Percentiles rank a stretch among this genome's conserved stretches.
Evolutionary conservation across 106 monocot species (phyloP).

Genomic region (Dactylorhiza incarnata): DNA sequence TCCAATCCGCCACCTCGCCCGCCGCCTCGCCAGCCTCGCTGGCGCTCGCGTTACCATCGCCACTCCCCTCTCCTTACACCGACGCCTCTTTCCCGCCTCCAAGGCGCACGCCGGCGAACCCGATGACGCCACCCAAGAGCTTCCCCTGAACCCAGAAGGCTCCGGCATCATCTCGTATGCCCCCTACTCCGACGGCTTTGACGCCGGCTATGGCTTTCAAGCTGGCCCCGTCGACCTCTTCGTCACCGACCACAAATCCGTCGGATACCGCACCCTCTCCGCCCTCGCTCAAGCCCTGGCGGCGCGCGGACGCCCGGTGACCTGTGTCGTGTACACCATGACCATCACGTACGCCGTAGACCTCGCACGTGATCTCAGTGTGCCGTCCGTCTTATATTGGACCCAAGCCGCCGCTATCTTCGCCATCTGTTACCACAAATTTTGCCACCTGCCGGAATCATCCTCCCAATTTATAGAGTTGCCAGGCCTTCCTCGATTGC

Average conservation of each 20-base stretch:
- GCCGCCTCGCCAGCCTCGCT: slow-evolving; percentile 27
- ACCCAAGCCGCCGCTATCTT: slow-evolving; percentile 63
- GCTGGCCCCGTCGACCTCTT: neutral
- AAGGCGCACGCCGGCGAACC: neutral
- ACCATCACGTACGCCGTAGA: slow-evolving; percentile 42
- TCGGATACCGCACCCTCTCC: slow-evolving; percentile 16
- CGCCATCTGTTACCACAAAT: slow-evolving; percentile 52
- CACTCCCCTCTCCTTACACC: slow-evolving; percentile 39
- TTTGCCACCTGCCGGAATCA: slow-evolving; percentile 15
- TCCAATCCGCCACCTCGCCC: slow-evolving; percentile 41
- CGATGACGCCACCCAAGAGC: neutral
- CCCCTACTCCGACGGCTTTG: slow-evolving; percentile 61
- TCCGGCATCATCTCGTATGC: slow-evolving; percentile 28
- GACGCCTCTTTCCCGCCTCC: slow-evolving; percentile 39
- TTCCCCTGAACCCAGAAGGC: neutral
- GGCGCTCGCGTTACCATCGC: slow-evolving; percentile 55
- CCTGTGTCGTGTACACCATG: slow-evolving; percentile 37
- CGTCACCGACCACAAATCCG: slow-evolving; percentile 4
- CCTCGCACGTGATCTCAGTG: slow-evolving; percentile 31
- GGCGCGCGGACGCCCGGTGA: slow-evolving; percentile 27
- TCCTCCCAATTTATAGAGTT: neutral
- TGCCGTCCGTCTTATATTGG: slow-evolving; percentile 51
- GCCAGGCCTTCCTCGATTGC: slow-evolving; percentile 26
- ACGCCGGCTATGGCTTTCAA: slow-evolving; percentile 8
- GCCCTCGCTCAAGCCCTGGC: slow-evolving; percentile 14